phyloP scores from a whole-genome alignment of 208 protist species.

The Leishmania guyanensis region DNA sequence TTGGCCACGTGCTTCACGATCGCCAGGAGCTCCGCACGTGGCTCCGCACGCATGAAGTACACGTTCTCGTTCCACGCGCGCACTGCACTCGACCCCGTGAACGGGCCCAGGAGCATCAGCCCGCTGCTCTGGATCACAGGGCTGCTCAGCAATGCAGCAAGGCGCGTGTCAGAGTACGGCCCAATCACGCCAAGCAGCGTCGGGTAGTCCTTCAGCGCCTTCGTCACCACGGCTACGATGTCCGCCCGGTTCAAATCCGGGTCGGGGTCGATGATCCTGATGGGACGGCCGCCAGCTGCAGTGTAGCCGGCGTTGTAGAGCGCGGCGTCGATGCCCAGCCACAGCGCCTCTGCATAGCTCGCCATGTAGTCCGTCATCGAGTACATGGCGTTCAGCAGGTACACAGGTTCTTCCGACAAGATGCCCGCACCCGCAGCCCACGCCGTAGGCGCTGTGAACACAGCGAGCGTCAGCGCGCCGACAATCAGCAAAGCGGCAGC shows the following conservation, averaged over 20 bases:
- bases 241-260: background rate
- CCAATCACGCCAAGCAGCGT: slow-evolving; percentile 22
- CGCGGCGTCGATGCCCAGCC: slow-evolving; percentile 24
- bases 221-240: slow-evolving; percentile 6
- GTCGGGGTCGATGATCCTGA: slow-evolving; percentile 19
- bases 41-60: slow-evolving; percentile 41
- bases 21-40: slow-evolving; percentile 33
- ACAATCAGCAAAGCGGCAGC: background rate
- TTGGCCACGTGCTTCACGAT: slow-evolving; percentile 39
- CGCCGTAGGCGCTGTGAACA: background rate
- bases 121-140: background rate
- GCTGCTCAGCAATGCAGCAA: background rate
- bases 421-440: background rate
- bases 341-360: slow-evolving; percentile 20
- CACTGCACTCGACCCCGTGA: slow-evolving; percentile 17
- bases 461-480: background rate
- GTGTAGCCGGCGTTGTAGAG: slow-evolving; percentile 25
- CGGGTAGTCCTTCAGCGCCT: slow-evolving; percentile 1
- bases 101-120: slow-evolving; percentile 34
- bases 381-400: slow-evolving; percentile 32
- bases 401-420: slow-evolving; percentile 1
- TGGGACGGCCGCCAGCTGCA: slow-evolving; percentile 6
- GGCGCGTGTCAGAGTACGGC: slow-evolving; percentile 6
- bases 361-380: background rate
- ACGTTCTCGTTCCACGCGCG: slow-evolving; percentile 27